A percentile compares a stretch with the other conserved stretches of the same genome.
Conservation (phyloP, 1,284 basidiomycete species). For the Mycosarcoma mackinlayi region DNA sequence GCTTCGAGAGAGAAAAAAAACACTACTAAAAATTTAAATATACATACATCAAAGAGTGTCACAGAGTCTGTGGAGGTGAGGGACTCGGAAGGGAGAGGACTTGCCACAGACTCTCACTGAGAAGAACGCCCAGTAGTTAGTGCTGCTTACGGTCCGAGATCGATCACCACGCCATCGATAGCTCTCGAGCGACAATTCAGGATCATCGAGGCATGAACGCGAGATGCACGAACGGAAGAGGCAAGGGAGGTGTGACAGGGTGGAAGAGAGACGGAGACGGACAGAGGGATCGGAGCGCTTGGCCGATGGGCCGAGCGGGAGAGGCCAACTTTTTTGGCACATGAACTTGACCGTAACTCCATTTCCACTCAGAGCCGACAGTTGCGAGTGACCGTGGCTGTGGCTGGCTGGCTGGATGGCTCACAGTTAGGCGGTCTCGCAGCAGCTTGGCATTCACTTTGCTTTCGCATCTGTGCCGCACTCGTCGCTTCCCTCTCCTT, state of each 20-base stretch:
- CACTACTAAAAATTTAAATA: constrained; percentile 5
- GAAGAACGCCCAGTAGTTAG: too few relatives aligned
- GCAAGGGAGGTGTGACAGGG: not conserved
- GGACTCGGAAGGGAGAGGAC: too few relatives aligned
- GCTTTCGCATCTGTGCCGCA: constrained; percentile 11
- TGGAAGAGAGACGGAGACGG: not conserved
- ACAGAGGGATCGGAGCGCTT: constrained; percentile 12
- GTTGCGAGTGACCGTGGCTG: not conserved
- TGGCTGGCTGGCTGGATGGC: constrained; percentile 11
- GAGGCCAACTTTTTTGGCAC: too few relatives aligned
- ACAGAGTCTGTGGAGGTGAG: too few relatives aligned
- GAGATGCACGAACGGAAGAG: not conserved
- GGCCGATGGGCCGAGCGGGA: constrained; percentile 39
- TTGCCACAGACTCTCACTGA: too few relatives aligned
- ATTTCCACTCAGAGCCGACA: constrained; percentile 24
- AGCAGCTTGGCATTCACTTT: too few relatives aligned
- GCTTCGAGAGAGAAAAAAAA: constrained; percentile 1
- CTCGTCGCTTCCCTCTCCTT: not conserved
- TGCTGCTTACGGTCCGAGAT: not conserved
- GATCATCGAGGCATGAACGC: too few relatives aligned
- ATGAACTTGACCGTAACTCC: constrained; percentile 11
- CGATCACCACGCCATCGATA: not conserved
- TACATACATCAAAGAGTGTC: not conserved
- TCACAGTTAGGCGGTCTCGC: too few relatives aligned
- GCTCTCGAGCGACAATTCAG: too few relatives aligned